Base-by-base conservation (phyloP, 176 grass and related monocot genomes). In the Urochloa ruziziensis region DNA sequence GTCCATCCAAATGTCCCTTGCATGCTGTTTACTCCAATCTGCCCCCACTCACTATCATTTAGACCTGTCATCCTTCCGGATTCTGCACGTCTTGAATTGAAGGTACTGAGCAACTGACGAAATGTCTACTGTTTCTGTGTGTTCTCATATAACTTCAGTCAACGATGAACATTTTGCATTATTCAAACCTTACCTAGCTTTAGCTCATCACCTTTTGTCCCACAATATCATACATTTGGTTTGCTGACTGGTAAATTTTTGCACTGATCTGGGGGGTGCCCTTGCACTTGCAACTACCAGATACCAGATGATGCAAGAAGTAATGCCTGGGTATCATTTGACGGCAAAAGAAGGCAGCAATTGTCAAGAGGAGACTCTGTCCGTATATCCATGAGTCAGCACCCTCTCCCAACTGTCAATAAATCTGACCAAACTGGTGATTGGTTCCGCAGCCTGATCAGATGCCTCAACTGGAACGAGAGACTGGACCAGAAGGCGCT, bases 401-500 rank as follows among this genome's bases (percentile, higher is more conserved):
- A 96, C 62, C 93, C 97, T 0, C 93, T 99, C 11, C 97, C 93
- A 19, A 99, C 97, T 70, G 97, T 99, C 49, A 99, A 99, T 87
- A 99, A 99, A 87, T 96, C 87, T 2, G 96, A 96, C 80, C 93
- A 99, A 86, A 99, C 93, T 11, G 85, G 91, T 0, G 96, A 99
- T 29, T 99, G 96, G 96, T 99, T 99, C 72, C 91, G 76, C 77
- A 99, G 96, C 83, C 64, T 99, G 74, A 87, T 99, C 80, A 76
- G 93, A 68, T 99, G 97, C 78, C 89, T 99, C 63, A 99, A 96
- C 79, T 99, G 97, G 97, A 99, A 99, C 9, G 97, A 99, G 86
- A 84, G 97, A 36, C 36, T 94, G 57, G 97, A 96, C 77, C 93
- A 99, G 87, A 99, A 99, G 74, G 93, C 93, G 29, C 59, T 99